Evolutionary conservation across 2,329 filamentous ascomycete genomes (phyloP).

Genomic region (Aspergillus neoniger): DNA sequence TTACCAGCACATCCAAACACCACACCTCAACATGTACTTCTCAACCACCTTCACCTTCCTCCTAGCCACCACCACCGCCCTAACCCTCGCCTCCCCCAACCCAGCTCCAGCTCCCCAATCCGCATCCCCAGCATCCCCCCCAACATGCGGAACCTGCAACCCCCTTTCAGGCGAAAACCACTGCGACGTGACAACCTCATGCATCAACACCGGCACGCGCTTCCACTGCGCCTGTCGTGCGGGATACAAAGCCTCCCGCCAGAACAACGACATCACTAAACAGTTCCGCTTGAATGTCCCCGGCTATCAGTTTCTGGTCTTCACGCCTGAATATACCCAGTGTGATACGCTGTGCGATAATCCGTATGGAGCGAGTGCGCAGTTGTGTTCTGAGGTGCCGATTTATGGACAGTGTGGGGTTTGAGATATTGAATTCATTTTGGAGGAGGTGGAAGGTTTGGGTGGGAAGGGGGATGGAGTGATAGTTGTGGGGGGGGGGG

Average conservation of each 20-base stretch:
- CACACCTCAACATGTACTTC: slow-evolving; percentile 29
- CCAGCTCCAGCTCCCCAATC: neutral
- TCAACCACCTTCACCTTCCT: slow-evolving; percentile 22
- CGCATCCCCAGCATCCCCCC: slow-evolving; percentile 18
- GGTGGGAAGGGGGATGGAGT: neutral
- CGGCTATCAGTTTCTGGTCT: slow-evolving; percentile 44
- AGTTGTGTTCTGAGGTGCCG: slow-evolving; percentile 41
- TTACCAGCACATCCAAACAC: neutral
- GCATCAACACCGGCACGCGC: slow-evolving; percentile 44
- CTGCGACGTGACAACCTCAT: slow-evolving; percentile 48
- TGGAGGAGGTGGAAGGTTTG: no score
- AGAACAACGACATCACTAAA: slow-evolving; percentile 31
- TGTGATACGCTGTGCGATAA: slow-evolving; percentile 43
- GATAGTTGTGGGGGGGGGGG: neutral
- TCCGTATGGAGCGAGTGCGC: slow-evolving; percentile 28
- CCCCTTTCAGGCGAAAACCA: slow-evolving; percentile 42
- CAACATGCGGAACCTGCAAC: slow-evolving; percentile 42
- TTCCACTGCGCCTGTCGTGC: slow-evolving; percentile 48
- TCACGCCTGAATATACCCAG: slow-evolving; percentile 36
- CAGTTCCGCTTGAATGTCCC: slow-evolving; percentile 44
- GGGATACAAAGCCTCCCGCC: slow-evolving; percentile 40
- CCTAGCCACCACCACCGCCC: slow-evolving; percentile 22
- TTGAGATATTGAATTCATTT: neutral
- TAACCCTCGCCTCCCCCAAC: slow-evolving; percentile 25
- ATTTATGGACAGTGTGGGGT: slow-evolving; percentile 32